Percentiles rank a stretch among this genome's conserved stretches.
Evolutionary conservation across 176 grass and related monocot genomes (phyloP).

Genomic region (Cenchrus fungigraminus): DNA sequence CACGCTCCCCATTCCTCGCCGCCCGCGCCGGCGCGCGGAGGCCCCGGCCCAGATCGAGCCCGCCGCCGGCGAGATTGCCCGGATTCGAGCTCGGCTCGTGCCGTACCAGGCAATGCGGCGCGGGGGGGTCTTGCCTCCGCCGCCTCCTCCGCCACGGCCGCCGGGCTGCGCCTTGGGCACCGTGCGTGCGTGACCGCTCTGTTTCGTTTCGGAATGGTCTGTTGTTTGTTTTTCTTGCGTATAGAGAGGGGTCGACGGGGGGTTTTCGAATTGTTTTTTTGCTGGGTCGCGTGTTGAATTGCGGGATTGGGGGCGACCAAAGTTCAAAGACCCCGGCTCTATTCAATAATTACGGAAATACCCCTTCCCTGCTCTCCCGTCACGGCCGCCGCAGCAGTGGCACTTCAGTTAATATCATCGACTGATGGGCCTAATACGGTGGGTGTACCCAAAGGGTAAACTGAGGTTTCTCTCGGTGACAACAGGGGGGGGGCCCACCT

Average conservation of each 20-base stretch:
- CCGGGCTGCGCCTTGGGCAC: constrained; percentile 6
- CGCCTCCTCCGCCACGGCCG: constrained; percentile 26
- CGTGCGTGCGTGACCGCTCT: not conserved
- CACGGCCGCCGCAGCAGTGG: not conserved
- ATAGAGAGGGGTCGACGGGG: constrained; percentile 2
- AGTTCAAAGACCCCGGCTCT: not conserved
- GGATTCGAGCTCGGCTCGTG: constrained; percentile 20
- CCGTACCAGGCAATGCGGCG: constrained; percentile 32
- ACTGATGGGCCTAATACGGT: not conserved
- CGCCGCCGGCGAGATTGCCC: not conserved
- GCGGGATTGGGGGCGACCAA: not conserved
- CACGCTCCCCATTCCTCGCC: constrained; percentile 68
- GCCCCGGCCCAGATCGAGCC: constrained; percentile 38
- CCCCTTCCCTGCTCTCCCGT: not conserved
- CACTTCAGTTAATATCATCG: not conserved
- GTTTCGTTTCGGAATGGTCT: constrained; percentile 19
- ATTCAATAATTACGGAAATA: not conserved
- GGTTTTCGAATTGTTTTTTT: constrained; percentile 28
- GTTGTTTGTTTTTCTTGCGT: not conserved
- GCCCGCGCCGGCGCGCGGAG: not conserved
- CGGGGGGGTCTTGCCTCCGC: constrained; percentile 38
- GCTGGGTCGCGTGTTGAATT: not conserved
- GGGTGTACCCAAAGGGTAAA: not conserved
- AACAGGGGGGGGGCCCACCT: not conserved
- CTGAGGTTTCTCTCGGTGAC: not conserved